Evolutionary conservation across 257 asterid genomes (phyloP).

Genomic region (Leonotis leonurus): DNA sequence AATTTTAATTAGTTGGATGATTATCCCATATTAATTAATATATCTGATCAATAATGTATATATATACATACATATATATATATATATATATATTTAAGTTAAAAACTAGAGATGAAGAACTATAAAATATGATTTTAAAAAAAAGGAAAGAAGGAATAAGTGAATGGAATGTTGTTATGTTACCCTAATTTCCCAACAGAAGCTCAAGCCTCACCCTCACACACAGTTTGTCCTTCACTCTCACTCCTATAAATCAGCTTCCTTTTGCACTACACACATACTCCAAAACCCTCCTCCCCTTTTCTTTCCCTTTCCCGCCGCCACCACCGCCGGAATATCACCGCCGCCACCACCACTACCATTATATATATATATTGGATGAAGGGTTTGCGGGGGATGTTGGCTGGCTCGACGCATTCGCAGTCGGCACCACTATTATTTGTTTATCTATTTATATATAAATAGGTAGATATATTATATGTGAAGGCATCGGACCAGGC

Average conservation of each 20-base stretch:
- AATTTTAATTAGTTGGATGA: too few species aligned
- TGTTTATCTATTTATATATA: not conserved
- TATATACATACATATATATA: too few species aligned
- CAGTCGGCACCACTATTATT: constrained; percentile 11
- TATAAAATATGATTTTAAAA: too few species aligned
- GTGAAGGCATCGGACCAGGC: constrained; percentile 51
- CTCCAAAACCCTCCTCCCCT: not conserved
- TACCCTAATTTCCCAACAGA: too few species aligned
- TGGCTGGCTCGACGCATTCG: constrained; percentile 71
- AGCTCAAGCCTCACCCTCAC: not conserved
- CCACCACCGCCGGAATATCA: not conserved
- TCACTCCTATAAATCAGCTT: constrained; percentile 40
- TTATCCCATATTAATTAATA: too few species aligned
- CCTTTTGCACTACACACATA: not conserved
- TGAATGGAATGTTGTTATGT: not conserved
- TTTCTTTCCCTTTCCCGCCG: not conserved
- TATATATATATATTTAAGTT: too few species aligned
- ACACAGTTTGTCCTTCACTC: not conserved
- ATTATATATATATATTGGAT: too few species aligned
- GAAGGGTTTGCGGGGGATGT: constrained; percentile 64
- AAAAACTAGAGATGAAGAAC: too few species aligned
- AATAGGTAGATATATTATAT: too few species aligned
- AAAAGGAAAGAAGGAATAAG: not conserved
- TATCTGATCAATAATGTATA: too few species aligned
- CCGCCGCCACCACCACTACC: not conserved